Evolutionary conservation across 805 yeast species (phyloP), one percentile per base, ranked within the genome.

Genomic region (Blastobotrys chiropterorum): DNA sequence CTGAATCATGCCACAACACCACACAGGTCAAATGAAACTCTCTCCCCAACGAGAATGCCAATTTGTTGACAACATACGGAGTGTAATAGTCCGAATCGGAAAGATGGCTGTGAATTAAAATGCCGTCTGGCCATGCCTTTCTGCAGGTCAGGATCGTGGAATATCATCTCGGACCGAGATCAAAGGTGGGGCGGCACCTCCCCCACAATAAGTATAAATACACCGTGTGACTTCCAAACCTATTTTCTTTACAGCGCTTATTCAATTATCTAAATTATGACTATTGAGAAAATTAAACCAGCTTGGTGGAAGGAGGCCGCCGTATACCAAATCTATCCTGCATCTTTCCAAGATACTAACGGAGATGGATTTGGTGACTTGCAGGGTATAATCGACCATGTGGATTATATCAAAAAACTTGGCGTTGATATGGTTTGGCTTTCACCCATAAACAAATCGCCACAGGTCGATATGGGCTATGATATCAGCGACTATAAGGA

Each of bases 381-480:
- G 50, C 75, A 53, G 17, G 85, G 84, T 19, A 76, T 80, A 53
- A 68, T 76, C 54, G 70, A 77, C 15, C 72, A 74, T 30, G 66
- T 80, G 56, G 81, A 77, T 63, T 78, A 80, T 62, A 61, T 80
- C 62, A 72, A 76, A 60, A 64, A 62, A 19, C 65, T 79, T 31
- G 82, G 82, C 2, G 70, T 70, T 14, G 81, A 77, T 52, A 74
- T 76, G 14, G 67, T 80, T 41, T 80, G 84, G 85, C 62, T 80
- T 50, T 75, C 78, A 21, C 85, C 84, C 19, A 76, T 77, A 69
- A 79, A 72, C 65, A 80, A 76, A 55, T 75, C 81, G 2, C 84
- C 84, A 3, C 80, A 77, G 62, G 77, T 74, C 48, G 85, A 80
- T 62, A 79, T 80, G 83, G 85, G 85, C 2, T 80, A 79, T 61